Evolutionary conservation across 129 eudicot genomes (phyloP).

Genomic region (Pittosporum tobira): DNA sequence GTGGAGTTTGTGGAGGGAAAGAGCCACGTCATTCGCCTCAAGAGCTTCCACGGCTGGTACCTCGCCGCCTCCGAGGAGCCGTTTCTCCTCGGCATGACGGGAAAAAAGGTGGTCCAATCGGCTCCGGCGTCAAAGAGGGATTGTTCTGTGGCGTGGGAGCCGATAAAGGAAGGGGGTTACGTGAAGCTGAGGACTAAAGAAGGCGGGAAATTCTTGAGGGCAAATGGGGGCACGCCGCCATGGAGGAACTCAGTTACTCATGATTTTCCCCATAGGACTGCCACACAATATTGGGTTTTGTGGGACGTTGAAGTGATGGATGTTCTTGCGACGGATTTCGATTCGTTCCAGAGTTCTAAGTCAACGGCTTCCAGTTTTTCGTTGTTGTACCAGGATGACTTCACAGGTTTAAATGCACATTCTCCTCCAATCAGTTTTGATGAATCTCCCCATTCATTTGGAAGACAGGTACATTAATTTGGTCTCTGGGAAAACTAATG

Average conservation of each 20-base stretch:
- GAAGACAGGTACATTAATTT: slow-evolving; percentile 32
- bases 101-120: slow-evolving; percentile 54
- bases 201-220: slow-evolving; percentile 56
- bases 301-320: slow-evolving; percentile 75
- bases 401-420: slow-evolving; percentile 5
- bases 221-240: slow-evolving; percentile 71
- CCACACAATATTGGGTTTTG: slow-evolving; percentile 66
- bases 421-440: slow-evolving; percentile 7
- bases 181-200: slow-evolving; percentile 48
- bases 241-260: slow-evolving; percentile 76
- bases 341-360: slow-evolving; percentile 19
- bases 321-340: slow-evolving; percentile 24
- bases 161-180: slow-evolving; percentile 45
- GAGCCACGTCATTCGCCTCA: slow-evolving; percentile 47
- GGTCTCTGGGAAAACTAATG: too few species aligned
- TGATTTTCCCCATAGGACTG: slow-evolving; percentile 54
- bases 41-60: slow-evolving; percentile 56
- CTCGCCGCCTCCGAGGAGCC: slow-evolving; percentile 59
- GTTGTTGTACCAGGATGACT: slow-evolving; percentile 21
- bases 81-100: slow-evolving; percentile 62
- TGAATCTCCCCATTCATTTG: slow-evolving; percentile 19
- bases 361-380: slow-evolving; percentile 31
- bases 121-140: slow-evolving; percentile 21
- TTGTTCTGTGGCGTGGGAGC: slow-evolving; percentile 63
- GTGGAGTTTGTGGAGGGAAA: slow-evolving; percentile 51